Percentiles rank a stretch among this genome's conserved stretches.
Evolutionary conservation across 805 yeast genomes (phyloP).

Genomic region (Helenozyma baotianmanensis): DNA sequence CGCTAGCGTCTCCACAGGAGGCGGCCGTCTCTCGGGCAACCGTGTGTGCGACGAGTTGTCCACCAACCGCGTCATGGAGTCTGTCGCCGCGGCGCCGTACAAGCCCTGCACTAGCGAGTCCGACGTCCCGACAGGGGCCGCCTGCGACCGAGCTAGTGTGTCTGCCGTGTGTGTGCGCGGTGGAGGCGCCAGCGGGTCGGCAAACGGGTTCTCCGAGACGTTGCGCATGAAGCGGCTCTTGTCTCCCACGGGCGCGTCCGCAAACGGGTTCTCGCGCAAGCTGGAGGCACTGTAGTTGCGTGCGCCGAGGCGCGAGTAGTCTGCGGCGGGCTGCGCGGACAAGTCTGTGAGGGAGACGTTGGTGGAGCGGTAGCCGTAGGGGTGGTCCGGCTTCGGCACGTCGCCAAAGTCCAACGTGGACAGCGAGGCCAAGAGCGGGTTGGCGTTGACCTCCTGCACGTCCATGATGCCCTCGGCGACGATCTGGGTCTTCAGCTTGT

Average conservation of each 20-base stretch:
- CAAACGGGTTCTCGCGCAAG: constrained; percentile 8
- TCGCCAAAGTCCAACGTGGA: constrained; percentile 11
- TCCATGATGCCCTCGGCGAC: constrained; percentile 27
- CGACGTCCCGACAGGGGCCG: no score
- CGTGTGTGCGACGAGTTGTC: no score
- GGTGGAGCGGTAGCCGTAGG: no score
- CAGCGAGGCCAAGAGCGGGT: constrained; percentile 22
- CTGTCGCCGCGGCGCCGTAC: no score
- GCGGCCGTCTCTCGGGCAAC: no score
- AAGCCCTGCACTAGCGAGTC: no score
- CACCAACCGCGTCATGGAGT: no score
- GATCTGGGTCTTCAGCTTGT: constrained; percentile 31
- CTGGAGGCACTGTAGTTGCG: constrained; percentile 1
- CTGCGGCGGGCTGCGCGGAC: not conserved
- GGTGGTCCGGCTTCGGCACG: not conserved
- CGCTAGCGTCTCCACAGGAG: no score
- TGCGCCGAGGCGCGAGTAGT: not conserved
- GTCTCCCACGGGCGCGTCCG: not conserved
- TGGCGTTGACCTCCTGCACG: constrained; percentile 19
- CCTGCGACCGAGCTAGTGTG: not conserved
- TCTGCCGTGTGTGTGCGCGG: no score
- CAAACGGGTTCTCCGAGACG: constrained; percentile 2
- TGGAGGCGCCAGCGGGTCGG: not conserved
- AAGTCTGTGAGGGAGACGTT: not conserved
- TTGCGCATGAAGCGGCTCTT: no score